Conservation (phyloP, 441 rosid genomes). For the Corymbia citriodora region DNA sequence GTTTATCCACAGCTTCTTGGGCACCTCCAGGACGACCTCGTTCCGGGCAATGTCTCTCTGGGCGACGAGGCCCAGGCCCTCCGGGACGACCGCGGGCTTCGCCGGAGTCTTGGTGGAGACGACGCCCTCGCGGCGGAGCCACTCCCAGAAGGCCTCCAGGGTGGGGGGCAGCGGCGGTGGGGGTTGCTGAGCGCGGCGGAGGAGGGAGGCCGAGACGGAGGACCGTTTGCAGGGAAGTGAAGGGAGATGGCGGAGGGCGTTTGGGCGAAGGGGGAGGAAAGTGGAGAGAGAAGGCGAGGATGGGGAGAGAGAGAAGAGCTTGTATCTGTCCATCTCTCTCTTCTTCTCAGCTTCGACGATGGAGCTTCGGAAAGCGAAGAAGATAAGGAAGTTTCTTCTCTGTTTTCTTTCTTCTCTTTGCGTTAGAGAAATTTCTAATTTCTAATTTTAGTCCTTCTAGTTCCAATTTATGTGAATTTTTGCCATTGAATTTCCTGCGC, state of each 20-base stretch:
- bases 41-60: conserved; percentile 64
- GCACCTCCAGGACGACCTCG: conserved; percentile 89
- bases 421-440: neutral
- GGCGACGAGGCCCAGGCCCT: conserved; percentile 86
- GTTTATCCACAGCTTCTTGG: conserved; percentile 82
- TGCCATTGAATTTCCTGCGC: neutral
- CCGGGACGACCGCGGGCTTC: conserved; percentile 50
- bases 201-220: conserved; percentile 21
- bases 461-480: neutral
- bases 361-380: neutral
- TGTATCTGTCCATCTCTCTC: neutral
- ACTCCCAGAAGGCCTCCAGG: conserved; percentile 69
- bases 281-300: conserved; percentile 9
- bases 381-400: neutral
- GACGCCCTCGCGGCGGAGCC: conserved; percentile 66
- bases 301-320: conserved; percentile 15
- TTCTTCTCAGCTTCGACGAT: neutral
- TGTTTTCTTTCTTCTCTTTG: neutral
- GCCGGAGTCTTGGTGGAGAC: conserved; percentile 56
- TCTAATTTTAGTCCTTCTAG: neutral
- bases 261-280: conserved; percentile 17
- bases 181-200: conserved; percentile 11
- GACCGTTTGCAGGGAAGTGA: conserved; percentile 17
- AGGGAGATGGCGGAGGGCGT: neutral
- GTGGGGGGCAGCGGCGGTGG: conserved; percentile 19